These are phyloP conservation scores for Amanita fuliginea DNA, from an alignment of 768 basidiomycete genomes.

Conservation along the genomic window DNA sequence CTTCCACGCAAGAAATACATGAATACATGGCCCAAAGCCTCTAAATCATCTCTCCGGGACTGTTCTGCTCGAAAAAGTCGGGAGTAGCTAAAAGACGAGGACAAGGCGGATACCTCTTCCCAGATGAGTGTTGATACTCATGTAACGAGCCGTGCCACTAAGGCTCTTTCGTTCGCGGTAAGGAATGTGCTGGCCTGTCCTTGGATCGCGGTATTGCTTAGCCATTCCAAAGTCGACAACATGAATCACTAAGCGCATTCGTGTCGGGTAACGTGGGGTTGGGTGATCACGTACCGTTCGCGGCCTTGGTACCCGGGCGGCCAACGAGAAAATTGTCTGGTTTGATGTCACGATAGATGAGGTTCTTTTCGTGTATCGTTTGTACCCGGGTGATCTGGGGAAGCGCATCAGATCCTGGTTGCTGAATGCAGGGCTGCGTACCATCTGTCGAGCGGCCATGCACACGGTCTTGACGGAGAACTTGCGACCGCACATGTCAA, in stretches of 20 bases:
- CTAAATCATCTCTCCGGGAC: slow-evolving; percentile 91
- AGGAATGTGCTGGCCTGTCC: slow-evolving; percentile 98
- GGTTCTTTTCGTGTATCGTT: slow-evolving; percentile 98
- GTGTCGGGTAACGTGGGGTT: not conserved
- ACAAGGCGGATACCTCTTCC: slow-evolving; percentile 62
- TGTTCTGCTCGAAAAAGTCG: slow-evolving; percentile 42
- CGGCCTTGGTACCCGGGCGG: slow-evolving; percentile 80
- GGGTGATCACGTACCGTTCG: slow-evolving; percentile 48
- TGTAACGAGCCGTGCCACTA: slow-evolving; percentile 96
- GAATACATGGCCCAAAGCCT: slow-evolving; percentile 99
- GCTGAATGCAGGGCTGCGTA: slow-evolving; percentile 19
- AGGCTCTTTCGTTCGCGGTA: slow-evolving; percentile 97
- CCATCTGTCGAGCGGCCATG: slow-evolving; percentile 98
- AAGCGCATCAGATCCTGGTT: slow-evolving; percentile 3
- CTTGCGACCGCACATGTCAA: slow-evolving; percentile 98
- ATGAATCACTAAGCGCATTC: slow-evolving; percentile 56
- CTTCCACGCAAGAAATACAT: slow-evolving; percentile 99
- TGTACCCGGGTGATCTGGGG: slow-evolving; percentile 84
- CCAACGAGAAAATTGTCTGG: slow-evolving; percentile 99
- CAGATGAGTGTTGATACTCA: slow-evolving; percentile 99
- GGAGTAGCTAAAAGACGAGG: slow-evolving; percentile 4
- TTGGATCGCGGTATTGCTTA: slow-evolving; percentile 98
- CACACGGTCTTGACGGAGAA: slow-evolving; percentile 98
- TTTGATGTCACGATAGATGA: slow-evolving; percentile 99
- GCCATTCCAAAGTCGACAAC: slow-evolving; percentile 99